These are phyloP conservation scores for Colletotrichum sublineola DNA, from an alignment of 2,329 filamentous ascomycete genomes.

Conservation along the genomic window DNA sequence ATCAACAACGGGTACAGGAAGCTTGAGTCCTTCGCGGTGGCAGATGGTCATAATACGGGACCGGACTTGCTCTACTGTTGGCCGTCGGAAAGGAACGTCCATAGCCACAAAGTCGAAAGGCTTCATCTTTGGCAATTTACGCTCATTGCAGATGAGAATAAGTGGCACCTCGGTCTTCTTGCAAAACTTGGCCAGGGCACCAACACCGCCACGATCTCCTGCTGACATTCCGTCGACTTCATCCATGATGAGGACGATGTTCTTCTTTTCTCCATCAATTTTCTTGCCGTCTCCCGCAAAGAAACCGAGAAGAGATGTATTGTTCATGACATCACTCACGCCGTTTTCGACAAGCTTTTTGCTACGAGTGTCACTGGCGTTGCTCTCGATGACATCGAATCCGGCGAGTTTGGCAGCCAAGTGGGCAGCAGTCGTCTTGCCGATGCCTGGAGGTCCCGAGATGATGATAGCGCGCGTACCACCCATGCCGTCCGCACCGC, in stretches of 20 bases:
- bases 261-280: constrained; percentile 86
- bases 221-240: constrained; percentile 99
- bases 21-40: constrained; percentile 88
- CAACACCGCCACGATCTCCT: constrained; percentile 94
- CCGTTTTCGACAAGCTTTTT: constrained; percentile 94
- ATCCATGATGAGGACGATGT: constrained; percentile 97
- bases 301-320: constrained; percentile 91
- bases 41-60: constrained; percentile 96
- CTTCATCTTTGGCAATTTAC: constrained; percentile 95
- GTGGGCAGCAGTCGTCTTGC: constrained; percentile 97
- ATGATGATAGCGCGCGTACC: constrained; percentile 91
- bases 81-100: constrained; percentile 89
- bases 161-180: constrained; percentile 95
- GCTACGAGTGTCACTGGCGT: constrained; percentile 94
- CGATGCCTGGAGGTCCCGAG: constrained; percentile 94
- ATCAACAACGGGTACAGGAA: constrained; percentile 86
- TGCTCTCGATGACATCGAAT: constrained; percentile 93
- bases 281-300: constrained; percentile 88
- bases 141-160: constrained; percentile 98
- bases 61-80: constrained; percentile 90
- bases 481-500: constrained; percentile 87
- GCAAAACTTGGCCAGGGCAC: constrained; percentile 92
- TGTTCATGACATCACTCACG: constrained; percentile 91
- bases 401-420: constrained; percentile 92
- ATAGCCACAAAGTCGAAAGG: constrained; percentile 90